A percentile compares a stretch with the other conserved stretches of the same genome.
phyloP scores from a whole-genome alignment of 2,329 filamentous ascomycete genomes.

The Beauveria australis region DNA sequence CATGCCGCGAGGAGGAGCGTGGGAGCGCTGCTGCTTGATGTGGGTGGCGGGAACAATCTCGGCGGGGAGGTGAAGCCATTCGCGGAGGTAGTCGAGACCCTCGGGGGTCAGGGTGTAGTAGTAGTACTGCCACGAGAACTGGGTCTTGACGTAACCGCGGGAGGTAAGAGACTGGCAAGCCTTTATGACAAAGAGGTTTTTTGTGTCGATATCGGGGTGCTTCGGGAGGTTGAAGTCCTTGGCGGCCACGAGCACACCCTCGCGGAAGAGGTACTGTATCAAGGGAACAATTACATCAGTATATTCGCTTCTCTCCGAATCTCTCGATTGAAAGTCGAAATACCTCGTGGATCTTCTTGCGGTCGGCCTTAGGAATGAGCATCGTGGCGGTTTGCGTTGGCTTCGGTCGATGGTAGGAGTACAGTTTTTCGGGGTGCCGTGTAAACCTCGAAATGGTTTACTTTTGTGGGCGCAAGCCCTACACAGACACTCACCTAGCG shows the following conservation, averaged over 20 bases:
- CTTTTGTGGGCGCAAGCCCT: slow-evolving; percentile 39
- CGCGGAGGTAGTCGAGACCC: slow-evolving; percentile 99
- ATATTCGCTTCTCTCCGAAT: slow-evolving; percentile 5
- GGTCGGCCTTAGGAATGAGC: slow-evolving; percentile 99
- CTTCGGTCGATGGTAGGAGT: slow-evolving; percentile 43
- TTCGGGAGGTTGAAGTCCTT: slow-evolving; percentile 99
- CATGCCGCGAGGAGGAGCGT: slow-evolving; percentile 98
- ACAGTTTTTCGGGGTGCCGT: slow-evolving; percentile 29
- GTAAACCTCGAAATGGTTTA: slow-evolving; percentile 35
- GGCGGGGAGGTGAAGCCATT: slow-evolving; percentile 99
- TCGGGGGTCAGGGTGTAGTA: slow-evolving; percentile 99
- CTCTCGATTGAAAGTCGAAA: slow-evolving; percentile 13
- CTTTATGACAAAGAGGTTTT: slow-evolving; percentile 99
- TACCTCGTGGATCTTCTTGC: slow-evolving; percentile 98
- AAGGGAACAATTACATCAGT: slow-evolving; percentile 11
- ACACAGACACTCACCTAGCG: slow-evolving; percentile 27
- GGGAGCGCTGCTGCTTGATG: slow-evolving; percentile 99
- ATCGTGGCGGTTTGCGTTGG: slow-evolving; percentile 53
- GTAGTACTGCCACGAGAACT: slow-evolving; percentile 99
- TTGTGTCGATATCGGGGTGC: slow-evolving; percentile 97
- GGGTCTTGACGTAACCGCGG: slow-evolving; percentile 98
- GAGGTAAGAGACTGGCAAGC: slow-evolving; percentile 96
- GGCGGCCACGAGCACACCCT: slow-evolving; percentile 89
- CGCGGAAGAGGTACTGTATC: slow-evolving; percentile 85
- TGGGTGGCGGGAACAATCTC: slow-evolving; percentile 99